Percentiles rank a stretch among this genome's conserved stretches.
Evolutionary conservation across 2,329 filamentous ascomycete genomes (phyloP).

Genomic region (Arthrobotrys pseudoclavata): DNA sequence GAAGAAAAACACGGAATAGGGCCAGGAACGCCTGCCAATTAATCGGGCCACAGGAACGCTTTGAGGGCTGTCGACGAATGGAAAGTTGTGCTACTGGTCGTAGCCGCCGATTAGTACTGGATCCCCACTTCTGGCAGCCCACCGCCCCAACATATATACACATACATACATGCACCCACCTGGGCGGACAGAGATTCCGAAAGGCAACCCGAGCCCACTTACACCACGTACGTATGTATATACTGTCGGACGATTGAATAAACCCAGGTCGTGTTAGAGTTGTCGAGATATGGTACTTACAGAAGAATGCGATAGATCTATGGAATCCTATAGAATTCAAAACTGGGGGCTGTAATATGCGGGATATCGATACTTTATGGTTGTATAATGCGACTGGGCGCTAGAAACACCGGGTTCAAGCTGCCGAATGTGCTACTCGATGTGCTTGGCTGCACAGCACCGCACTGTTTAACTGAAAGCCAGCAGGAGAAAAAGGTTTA

Average conservation of each 20-base stretch:
- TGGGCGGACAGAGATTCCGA: too few relatives aligned
- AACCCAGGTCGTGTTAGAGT: not conserved
- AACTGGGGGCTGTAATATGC: too few relatives aligned
- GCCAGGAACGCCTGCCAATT: slow-evolving; percentile 36
- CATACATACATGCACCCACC: not conserved
- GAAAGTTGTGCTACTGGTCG: slow-evolving; percentile 40
- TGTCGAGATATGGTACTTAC: not conserved
- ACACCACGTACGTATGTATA: not conserved
- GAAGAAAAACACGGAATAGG: slow-evolving; percentile 11
- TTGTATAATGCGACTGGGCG: not conserved
- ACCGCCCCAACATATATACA: not conserved
- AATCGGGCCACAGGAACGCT: slow-evolving; percentile 19
- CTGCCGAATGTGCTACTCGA: slow-evolving; percentile 7
- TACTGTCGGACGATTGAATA: not conserved
- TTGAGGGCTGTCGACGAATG: slow-evolving; percentile 24
- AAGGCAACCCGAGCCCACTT: too few relatives aligned
- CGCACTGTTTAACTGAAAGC: not conserved
- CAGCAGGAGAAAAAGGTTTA: slow-evolving; percentile 5
- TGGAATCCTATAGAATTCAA: not conserved
- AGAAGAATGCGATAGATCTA: not conserved
- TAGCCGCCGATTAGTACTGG: slow-evolving; percentile 54
- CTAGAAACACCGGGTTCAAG: slow-evolving; percentile 29
- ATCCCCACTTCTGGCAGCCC: slow-evolving; percentile 49
- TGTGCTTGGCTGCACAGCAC: too few relatives aligned
- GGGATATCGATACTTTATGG: too few relatives aligned